Base-by-base conservation (phyloP, 805 yeast species). In the Starmera dryadoides region DNA sequence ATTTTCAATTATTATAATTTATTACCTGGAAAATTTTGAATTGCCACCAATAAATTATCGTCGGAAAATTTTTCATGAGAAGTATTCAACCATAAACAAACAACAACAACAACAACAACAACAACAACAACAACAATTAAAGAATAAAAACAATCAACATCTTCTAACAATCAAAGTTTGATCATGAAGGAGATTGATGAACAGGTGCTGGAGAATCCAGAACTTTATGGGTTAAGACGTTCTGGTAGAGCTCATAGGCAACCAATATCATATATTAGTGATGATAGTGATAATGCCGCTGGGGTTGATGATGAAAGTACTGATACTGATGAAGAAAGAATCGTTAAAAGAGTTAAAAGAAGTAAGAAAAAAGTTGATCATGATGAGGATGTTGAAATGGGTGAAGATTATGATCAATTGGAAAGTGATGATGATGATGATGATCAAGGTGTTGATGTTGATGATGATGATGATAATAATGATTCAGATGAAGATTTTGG, bases 191-290 rank as follows among this genome's bases (percentile, higher is more conserved):
- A 60, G 36, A 53, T 75, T 34, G 69, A 72, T 12, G 71, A 66
- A 32, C 88, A 80, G 42, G 73, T 81, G 15, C 67, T 75, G 39
- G 72, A 66, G 37, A 79, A 84, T 56, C 94, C 95, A 1, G 94
- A 83, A 54, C 66, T 85, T n/a, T 85, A 85, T 50, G 95, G 95
- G 2, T 66, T 85, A 39, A 75, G 95, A 60, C 71, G 94, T 48
- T 81, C 89, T 4, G 78, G 79, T 33, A 68, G 93, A 51, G 77
- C 81, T 9, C 67, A 79, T 43, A 52, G 52, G 34, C 64, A 66
- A 16, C 60, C 51, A 26, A 41, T 48, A 42, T 36, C 43, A 42
- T 35, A 46, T 48, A 42, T 45, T 37, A 43, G 46, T 16, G 54
- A 53, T 18, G 53, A 52, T 4, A 47, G 41, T 16, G 58, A 50